A percentile compares a stretch with the other conserved stretches of the same genome.
These are phyloP conservation scores for Torulaspora gathmanii DNA, from an alignment of 805 yeast genomes.

Conservation along the genomic window DNA sequence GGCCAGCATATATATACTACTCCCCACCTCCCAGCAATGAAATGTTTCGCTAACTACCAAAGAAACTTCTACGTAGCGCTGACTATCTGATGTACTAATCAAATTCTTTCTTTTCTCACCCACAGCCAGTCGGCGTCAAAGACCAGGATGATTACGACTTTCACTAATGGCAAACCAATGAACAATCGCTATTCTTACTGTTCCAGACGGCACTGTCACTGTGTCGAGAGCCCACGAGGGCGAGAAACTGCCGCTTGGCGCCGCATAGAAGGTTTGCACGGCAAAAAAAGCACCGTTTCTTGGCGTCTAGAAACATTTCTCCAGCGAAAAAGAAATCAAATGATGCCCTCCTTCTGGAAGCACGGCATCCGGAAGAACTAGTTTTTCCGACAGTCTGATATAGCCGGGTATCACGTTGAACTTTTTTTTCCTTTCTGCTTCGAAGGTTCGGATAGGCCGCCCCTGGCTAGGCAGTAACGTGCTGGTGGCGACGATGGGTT, in stretches of 20 bases:
- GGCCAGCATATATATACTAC: neutral
- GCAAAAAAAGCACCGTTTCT: neutral
- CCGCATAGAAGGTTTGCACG: neutral
- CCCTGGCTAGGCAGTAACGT: neutral
- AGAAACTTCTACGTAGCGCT: neutral
- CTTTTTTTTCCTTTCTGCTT: neutral
- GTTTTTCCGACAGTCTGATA: neutral
- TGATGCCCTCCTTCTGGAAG: neutral
- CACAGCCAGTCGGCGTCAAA: neutral
- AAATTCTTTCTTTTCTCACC: neutral
- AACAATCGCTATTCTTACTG: neutral
- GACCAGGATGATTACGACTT: no score
- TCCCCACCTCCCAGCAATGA: neutral
- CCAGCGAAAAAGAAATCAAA: neutral
- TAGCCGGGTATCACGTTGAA: neutral
- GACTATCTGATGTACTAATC: neutral
- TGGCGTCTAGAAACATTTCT: neutral
- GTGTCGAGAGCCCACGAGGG: neutral
- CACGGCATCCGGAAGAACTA: neutral
- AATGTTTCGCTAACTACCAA: neutral
- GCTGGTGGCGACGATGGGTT: no score
- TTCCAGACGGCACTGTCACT: neutral
- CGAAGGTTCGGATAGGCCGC: no score
- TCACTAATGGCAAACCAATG: no score
- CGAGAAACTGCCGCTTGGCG: neutral